Base-by-base conservation (phyloP, 1,284 basidiomycete species). In the Tilletia indica region DNA sequence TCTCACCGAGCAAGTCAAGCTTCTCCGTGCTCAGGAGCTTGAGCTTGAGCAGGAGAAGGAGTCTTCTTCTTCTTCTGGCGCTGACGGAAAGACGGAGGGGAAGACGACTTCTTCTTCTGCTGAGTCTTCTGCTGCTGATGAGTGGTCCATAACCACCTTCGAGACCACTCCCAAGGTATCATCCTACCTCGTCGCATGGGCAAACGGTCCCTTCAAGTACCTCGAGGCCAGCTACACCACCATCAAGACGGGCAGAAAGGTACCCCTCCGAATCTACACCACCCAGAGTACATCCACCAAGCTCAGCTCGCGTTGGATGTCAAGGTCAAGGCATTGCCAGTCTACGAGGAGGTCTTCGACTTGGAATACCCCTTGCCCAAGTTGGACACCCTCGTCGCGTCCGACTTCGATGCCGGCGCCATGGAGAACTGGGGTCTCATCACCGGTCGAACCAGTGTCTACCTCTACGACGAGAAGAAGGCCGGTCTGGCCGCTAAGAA, bases 281-380 rank as follows among this genome's bases (percentile, higher is more conserved):
- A 96, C 94, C 87, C 89, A 76, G 92, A 97, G 82, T 87, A 91
- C 78, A 93, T 97, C 80, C 89, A 91, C 79, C 92, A 92, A 82
- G 90, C 91, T 4, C 85, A 87, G 75, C 87, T 87, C 72, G 93
- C 93, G 11, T 89, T 98, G 63, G 94, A 97, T 77, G 91, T 97
- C 78, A 97, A 93, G 86, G 89, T 89, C 58, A 89, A 89, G 78
- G 92, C 94, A 4, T 87, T 97, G 38, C 94, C 94, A 25, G 85
- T 95, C n/a, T 98, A 97, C 84, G 96, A 99, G 85, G 88, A 93
- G 83, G 89, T 85, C 48, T 96, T 96, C 80, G 90, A 93, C 77
- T 90, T 96, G 76, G 92, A 92, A 75, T 97, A 92, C 85, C 93
- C 95, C 31, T 87, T 97, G 66, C 93, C 95, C 19, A 97, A 98